These are phyloP conservation scores for Nitzschia palea DNA, from an alignment of 108 stramenopile species.

Conservation along the genomic window DNA sequence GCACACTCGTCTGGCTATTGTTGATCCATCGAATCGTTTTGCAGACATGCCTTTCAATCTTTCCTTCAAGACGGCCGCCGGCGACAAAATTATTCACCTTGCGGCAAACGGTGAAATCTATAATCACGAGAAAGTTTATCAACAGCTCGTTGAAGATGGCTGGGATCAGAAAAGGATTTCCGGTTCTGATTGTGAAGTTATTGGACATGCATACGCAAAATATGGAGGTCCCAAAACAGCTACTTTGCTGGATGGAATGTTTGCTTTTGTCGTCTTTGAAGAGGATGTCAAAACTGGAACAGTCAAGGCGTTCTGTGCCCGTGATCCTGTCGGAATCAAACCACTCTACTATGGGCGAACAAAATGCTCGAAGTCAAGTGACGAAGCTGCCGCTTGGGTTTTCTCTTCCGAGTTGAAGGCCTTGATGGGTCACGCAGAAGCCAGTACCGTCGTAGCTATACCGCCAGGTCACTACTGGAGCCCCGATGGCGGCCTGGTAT, in stretches of 20 bases:
- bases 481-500: conserved; percentile 56
- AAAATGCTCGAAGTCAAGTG: conserved; percentile 5
- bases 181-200: conserved; percentile 71
- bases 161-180: conserved; percentile 50
- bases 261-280: conserved; percentile 72
- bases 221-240: conserved; percentile 54
- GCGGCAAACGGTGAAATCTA: conserved; percentile 84
- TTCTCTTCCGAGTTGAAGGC: conserved; percentile 74
- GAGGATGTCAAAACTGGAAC: conserved; percentile 37
- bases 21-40: conserved; percentile 52
- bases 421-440: conserved; percentile 61
- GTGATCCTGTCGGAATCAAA: conserved; percentile 80
- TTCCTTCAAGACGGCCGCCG: conserved; percentile 30
- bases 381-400: conserved; percentile 39
- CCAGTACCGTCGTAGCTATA: conserved; percentile 48
- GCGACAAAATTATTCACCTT: conserved; percentile 41
- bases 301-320: conserved; percentile 58
- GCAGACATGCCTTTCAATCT: conserved; percentile 75
- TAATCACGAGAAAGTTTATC: conserved; percentile 60
- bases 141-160: conserved; percentile 46
- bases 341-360: conserved; percentile 72
- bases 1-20: conserved; percentile 72
- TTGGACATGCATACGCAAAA: conserved; percentile 63
- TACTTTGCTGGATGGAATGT: conserved; percentile 70
- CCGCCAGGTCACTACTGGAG: conserved; percentile 82